These are phyloP conservation scores for Microdochium trichocladiopsis DNA, from an alignment of 2,329 filamentous ascomycete genomes.

Conservation along the genomic window DNA sequence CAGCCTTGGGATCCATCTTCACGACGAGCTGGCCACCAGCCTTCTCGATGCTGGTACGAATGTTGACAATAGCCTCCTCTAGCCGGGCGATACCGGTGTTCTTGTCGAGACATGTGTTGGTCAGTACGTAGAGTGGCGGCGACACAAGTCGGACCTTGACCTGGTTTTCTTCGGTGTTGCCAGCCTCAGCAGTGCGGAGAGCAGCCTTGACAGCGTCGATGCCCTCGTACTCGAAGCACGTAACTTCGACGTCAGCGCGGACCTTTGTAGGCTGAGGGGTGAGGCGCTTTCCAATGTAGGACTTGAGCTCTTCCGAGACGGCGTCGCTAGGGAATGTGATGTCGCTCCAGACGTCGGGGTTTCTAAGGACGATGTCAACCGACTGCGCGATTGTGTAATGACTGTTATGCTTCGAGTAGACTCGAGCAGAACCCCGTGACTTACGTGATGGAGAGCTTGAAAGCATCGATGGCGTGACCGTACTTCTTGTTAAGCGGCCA, in stretches of 20 bases:
- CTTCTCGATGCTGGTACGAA: constrained; percentile 70
- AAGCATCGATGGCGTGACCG: constrained; percentile 92
- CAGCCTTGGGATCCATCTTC: constrained; percentile 99
- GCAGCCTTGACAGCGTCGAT: constrained; percentile 97
- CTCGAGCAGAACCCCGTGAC: constrained; percentile 19
- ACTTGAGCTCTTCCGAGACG: constrained; percentile 82
- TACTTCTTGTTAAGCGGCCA: constrained; percentile 99
- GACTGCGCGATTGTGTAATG: background rate
- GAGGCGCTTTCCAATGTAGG: constrained; percentile 93
- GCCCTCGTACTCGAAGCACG: constrained; percentile 91
- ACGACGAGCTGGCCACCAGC: constrained; percentile 76
- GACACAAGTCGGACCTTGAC: constrained; percentile 99
- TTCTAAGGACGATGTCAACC: constrained; percentile 41
- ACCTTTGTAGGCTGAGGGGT: constrained; percentile 99
- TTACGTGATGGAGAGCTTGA: constrained; percentile 97
- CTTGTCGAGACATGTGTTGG: constrained; percentile 94
- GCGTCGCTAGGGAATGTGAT: constrained; percentile 80
- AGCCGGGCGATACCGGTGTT: constrained; percentile 73
- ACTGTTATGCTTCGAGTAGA: background rate
- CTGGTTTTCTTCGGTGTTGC: constrained; percentile 86
- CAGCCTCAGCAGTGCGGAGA: constrained; percentile 81
- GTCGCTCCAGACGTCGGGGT: constrained; percentile 93
- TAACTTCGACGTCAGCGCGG: constrained; percentile 94
- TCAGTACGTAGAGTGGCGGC: constrained; percentile 92
- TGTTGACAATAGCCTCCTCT: constrained; percentile 84